Evolutionary conservation across 1,284 basidiomycete species (phyloP), one percentile per base, ranked within the genome.

Genomic region (Cutaneotrichosporon daszewskae): DNA sequence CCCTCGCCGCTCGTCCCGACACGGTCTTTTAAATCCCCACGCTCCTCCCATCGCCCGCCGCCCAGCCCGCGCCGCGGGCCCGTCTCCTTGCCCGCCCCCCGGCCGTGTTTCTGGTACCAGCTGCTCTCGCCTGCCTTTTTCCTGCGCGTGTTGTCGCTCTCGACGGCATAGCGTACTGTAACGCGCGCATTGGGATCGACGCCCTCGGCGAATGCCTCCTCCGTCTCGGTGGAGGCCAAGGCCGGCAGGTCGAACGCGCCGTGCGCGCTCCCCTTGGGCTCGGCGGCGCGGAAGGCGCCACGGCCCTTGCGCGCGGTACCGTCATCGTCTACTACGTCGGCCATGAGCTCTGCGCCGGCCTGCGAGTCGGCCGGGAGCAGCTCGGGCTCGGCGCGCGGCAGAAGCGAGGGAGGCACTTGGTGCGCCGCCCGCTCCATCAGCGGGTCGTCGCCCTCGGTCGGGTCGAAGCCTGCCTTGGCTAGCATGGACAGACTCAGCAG

Each of bases 391-490:
- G 28, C 28, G 5, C 55, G 50, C 10, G 66, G 64, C 1, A 68
- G 54, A 2, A 68, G 54, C 0, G 53, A 54, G 3, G 57, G 23
- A 4, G 66, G 64, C 32, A 68, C 46, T 9, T 56, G 51, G 47
- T 66, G 62, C 7, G 66, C 62, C 1, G 64, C 52, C 18, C 62
- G 55, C 42, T 66, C 59, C 11, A 64, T 45, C n/a, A 67, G 35
- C 8, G 66, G 65, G 44, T 67, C 64, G 49, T 67, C 62, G 20
- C 63, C 63, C 49, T 66, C 63, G 7, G 59, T 49, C 14, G 64
- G 66, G 53, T 67, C 66, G 37, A 69, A 69, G 19, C 65, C 65
- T 10, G 62, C 65, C 53, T 69, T 67, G 24, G 58, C 50, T 4
- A 69, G 53, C 18, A 67, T 45, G 3, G 61, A 55, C 4, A 69